Base-by-base conservation (phyloP, 441 rosid species). In the Jatropha multifida region DNA sequence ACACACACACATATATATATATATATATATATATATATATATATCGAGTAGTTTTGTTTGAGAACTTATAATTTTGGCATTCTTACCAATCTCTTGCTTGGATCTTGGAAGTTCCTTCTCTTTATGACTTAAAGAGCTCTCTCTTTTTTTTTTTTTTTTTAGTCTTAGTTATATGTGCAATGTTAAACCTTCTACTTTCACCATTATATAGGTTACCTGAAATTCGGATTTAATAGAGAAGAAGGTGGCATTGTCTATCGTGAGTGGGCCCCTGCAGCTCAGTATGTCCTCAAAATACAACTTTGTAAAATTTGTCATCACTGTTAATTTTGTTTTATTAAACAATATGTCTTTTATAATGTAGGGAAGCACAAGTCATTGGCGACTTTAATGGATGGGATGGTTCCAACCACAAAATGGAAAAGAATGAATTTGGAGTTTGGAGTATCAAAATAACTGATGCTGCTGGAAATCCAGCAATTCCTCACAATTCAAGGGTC, bases 251-350 rank as follows among this genome's bases (percentile, higher is more conserved):
- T 90, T 84, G 86, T 88, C 82, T 92, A 89, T 80, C 88, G 86
- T 17, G 95, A 92, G 81, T 92, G 95, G 97, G 97, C 97, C 56
- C 97, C 97, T 77, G 90, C 97, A 77, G 97, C 97, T 62, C 85
- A 80, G 97, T 92, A 81, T 81, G 95, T 82, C 68, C 32, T 73
- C 42, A 63, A 70, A 68, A 46, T 69, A 52, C 14, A 54, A 55
- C 59, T 60, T 67, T 48, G 27, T 62, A 42, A 49, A 60, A 26
- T 69, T 65, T 68, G 42, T 23, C 37, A 44, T 17, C 55, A 32
- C 65, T 59, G 48, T 37, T 76, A 79, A 71, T 73, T 23, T 65
- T 80, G 56, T 71, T 76, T 74, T 41, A 75, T 44, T 73, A 41
- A 62, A 74, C 81, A 23, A 51, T 61, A 69, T 68, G 11, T 62